Base-by-base conservation (phyloP, 345 rosid genomes). In the Hypericum androsaemum region DNA sequence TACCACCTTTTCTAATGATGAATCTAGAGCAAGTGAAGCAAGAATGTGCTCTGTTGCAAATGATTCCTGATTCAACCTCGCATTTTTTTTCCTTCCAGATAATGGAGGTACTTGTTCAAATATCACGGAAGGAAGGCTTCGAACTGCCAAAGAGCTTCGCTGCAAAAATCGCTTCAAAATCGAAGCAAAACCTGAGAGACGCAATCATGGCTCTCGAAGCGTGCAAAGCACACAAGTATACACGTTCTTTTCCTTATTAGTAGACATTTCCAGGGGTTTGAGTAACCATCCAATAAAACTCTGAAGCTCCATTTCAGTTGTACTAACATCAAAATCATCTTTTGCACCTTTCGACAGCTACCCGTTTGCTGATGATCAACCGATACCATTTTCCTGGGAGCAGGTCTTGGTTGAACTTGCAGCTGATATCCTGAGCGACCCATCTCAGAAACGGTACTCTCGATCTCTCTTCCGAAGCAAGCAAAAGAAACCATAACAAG, bases 191-290 rank as follows among this genome's bases (percentile, higher is more conserved):
- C 62, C 43, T 78, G 52, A 74, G 87, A 60, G 67, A 69, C 60
- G 87, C 84, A 57, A 74, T 80, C 67, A 80, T 76, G 87, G 82
- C 81, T 56, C 84, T 80, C 15, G 84, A 83, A 67, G 84, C 92
- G 37, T 76, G 92, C 75, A 83, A 73, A 71, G 72, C 75, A 52
- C 75, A 74, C 68, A 76, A 69, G 84, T 80, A 62, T 22, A 22
- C 4, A 4, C 32, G 32, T 22, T 22, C 32, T 22, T 22, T 22
- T 22, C 32, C 32, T 22, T 22, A 22, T 22, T 4, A 22, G 32
- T 22, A 22, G 32, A 22, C 32, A 22, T 22, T 22, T 22, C 32
- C 32, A 22, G 32, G 32, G 32, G 32, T 22, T 22, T 22, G 32
- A 22, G 1, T 22, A 22, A 22, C 32, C 4, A 22, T 22, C 32